A percentile compares a stretch with the other conserved stretches of the same genome.
phyloP scores from a whole-genome alignment of 108 stramenopile species.

The Nannochloropsis oceanica region DNA sequence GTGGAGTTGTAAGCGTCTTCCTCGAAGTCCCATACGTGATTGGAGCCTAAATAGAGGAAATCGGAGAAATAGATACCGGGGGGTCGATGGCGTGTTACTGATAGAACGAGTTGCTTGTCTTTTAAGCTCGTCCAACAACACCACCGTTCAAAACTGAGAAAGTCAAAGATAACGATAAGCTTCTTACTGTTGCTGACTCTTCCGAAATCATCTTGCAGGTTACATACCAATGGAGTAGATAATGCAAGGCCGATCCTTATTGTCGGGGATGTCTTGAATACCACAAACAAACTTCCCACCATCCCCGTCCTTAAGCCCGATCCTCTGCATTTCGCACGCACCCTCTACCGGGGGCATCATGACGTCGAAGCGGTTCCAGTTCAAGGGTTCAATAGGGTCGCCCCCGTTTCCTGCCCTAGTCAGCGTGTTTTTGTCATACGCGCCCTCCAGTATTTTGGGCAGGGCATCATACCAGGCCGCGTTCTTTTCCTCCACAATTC shows the following conservation, averaged over 20 bases:
- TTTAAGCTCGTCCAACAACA: not conserved
- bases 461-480: not conserved
- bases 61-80: too few relatives aligned
- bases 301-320: not conserved
- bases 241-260: not conserved
- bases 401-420: not conserved
- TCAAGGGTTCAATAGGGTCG: not conserved
- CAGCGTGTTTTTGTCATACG: not conserved
- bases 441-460: not conserved
- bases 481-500: not conserved
- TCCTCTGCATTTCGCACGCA: not conserved
- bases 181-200: not conserved
- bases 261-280: not conserved
- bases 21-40: not conserved
- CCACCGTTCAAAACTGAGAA: too few relatives aligned
- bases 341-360: not conserved
- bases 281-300: not conserved
- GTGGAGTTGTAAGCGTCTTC: not conserved
- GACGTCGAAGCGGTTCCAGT: not conserved
- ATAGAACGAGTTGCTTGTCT: not conserved
- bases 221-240: not conserved
- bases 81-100: too few relatives aligned
- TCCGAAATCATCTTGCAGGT: not conserved
- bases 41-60: not conserved
- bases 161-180: too few relatives aligned